These are phyloP conservation scores for Huntiella decipiens DNA, from an alignment of 2,329 filamentous ascomycete genomes.

Conservation along the genomic window DNA sequence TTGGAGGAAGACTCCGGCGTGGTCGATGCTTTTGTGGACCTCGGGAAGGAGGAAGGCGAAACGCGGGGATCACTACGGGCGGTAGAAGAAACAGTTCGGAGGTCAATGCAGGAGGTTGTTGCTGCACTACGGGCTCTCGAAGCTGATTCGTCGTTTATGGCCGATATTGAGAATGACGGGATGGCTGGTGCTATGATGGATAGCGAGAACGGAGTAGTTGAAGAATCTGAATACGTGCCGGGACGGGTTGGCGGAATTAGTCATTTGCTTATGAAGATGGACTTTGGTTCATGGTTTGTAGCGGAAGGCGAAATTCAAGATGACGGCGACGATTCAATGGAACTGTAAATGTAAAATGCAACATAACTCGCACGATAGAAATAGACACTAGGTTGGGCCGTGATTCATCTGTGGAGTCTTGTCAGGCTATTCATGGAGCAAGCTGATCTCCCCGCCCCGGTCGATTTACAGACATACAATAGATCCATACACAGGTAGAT, in stretches of 20 bases:
- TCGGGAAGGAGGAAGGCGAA: slow-evolving; percentile 52
- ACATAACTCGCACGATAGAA: too few species aligned
- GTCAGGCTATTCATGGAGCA: too few species aligned
- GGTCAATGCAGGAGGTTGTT: slow-evolving; percentile 49
- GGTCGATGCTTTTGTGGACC: slow-evolving; percentile 53
- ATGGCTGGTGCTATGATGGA: slow-evolving; percentile 17
- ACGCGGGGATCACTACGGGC: slow-evolving; percentile 44
- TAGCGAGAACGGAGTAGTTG: slow-evolving; percentile 23
- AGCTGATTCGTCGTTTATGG: slow-evolving; percentile 25
- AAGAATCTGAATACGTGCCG: slow-evolving; percentile 38
- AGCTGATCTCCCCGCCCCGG: too few species aligned
- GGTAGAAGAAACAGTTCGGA: slow-evolving; percentile 45
- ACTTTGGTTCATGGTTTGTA: slow-evolving; percentile 43
- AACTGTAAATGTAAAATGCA: too few species aligned
- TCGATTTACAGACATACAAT: too few species aligned
- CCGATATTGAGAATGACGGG: slow-evolving; percentile 23
- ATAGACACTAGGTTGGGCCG: too few species aligned
- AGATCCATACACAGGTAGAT: too few species aligned
- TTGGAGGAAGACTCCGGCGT: slow-evolving; percentile 69
- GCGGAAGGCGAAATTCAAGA: slow-evolving; percentile 12
- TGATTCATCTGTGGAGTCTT: too few species aligned
- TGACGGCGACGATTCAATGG: too few species aligned
- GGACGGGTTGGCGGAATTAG: slow-evolving; percentile 63
- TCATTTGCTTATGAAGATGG: slow-evolving; percentile 76
- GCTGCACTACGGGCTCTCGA: slow-evolving; percentile 29